Percentiles rank a stretch among this genome's conserved stretches.
Conservation (phyloP, 139 green algal genomes). For the Deuterostichococcus epilithicus region DNA sequence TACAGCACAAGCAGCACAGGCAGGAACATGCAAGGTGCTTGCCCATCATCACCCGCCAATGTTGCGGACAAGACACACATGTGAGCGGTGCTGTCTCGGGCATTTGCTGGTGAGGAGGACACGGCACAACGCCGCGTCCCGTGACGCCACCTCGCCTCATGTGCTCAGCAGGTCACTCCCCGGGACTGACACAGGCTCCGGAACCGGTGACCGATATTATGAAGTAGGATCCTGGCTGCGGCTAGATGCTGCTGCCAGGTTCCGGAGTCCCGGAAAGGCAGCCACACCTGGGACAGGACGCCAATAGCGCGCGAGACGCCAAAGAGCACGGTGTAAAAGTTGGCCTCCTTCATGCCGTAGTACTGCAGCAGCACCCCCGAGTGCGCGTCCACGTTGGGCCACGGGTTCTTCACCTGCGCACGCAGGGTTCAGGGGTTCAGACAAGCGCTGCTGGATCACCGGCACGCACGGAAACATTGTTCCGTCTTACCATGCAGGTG, state of each 20-base stretch:
- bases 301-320: slow-evolving; percentile 90
- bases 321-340: slow-evolving; percentile 99
- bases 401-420: slow-evolving; percentile 88
- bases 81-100: no score
- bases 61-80: no score
- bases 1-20: no score
- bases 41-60: slow-evolving; percentile 56
- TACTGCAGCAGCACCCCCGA: slow-evolving; percentile 94
- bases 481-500: no score
- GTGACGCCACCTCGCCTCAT: no score
- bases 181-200: no score
- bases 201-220: neutral
- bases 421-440: neutral
- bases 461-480: neutral
- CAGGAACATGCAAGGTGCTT: slow-evolving; percentile 35
- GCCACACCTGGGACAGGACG: slow-evolving; percentile 64
- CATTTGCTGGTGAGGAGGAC: no score
- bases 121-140: no score
- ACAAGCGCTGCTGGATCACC: neutral
- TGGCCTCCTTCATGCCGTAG: slow-evolving; percentile 88
- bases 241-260: neutral
- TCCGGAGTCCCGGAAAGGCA: neutral
- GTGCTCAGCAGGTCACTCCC: no score
- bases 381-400: slow-evolving; percentile 98
- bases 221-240: neutral